Evolutionary conservation across 495 filamentous ascomycete species (phyloP), one percentile per base, ranked within the genome.

Genomic region (Lindgomyces ingoldianus): DNA sequence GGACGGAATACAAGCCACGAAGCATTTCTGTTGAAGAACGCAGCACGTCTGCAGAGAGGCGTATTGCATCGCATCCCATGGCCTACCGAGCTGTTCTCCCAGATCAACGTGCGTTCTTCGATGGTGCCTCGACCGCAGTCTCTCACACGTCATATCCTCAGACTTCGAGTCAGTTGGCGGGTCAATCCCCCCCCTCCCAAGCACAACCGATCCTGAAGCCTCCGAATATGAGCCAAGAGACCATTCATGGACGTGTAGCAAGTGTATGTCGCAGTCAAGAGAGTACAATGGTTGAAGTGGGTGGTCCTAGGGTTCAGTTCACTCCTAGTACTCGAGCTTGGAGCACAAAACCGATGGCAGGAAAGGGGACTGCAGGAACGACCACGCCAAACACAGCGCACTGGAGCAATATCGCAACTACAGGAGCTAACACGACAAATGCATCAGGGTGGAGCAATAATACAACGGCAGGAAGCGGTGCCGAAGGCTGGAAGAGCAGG

Each of bases 251-350:
- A 27, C 39, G 27, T 19, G 1, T 14, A 22, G 30, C 30, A 50
- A 56, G 27, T 2, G 24, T 19, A 22, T 56, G 30, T 60, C 45
- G 19, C 8, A 67, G 64, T 25, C 6, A 36, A 1, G 64, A 57
- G 42, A 67, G 64, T 41, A 62, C 26, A 12, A 41, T 44, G 26
- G 57, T 62, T 14, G 64, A 67, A 41, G 39, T 62, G 14, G 65
- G 65, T 25, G 65, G 59, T 12, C 51, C 65, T 11, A 50, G 60
- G 41, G 65, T 68, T 4, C 65, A 68, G 30, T 68, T 68, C 29
- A 26, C 29, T 4, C 10, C 51, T 10, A 30, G 21, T 3, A 6
- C 51, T 4, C 18, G 4, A n/a, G 26, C 26, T 6, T 19, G 51
- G 19, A 18, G 3, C 4, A 8, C 9, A 19, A 42, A 19, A 30